Base-by-base conservation (phyloP, 2,329 filamentous ascomycete species). In the Neonectria neomacrospora region DNA sequence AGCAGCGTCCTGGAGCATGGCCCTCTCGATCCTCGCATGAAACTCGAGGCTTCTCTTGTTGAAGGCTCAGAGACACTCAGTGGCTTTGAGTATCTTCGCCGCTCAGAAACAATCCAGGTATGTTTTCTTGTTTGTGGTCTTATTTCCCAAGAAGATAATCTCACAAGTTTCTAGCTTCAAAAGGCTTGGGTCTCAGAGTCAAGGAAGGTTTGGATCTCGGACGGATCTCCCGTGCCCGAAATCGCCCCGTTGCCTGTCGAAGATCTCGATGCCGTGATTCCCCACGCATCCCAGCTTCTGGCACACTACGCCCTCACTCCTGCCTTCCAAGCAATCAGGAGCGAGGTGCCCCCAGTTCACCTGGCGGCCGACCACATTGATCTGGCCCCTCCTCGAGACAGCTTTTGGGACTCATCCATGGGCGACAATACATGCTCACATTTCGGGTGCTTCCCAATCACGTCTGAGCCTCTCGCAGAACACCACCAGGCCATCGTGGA, bases 1-100 rank as follows among this genome's bases (percentile, higher is more conserved):
- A 66, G 57, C 11, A 60, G 57, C 8, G 57, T 68, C 7, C 54
- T 68, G 20, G 63, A 68, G 16, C 67, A 68, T 57, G 63, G 65
- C 5, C 65, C 66, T 6, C 26, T 37, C 7, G 61, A 65, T n/a
- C 23, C 54, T 8, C 41, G 12, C 10, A 58, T 41, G 26, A 20
- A 41, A 5, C 10, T 14, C 3, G 64, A 61, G 18, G 58, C 32
- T 4, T 42, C 56, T 1, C 32, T 58, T 2, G 26, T 56, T 2
- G 66, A 58, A 12, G 56, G 59, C 0, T 57, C 23, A 1, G 58
- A 61, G 16, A 61, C 65, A 2, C 45, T 67, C 11, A 68, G 67
- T 23, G 65, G 59, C 12, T 68, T 68, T 16, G 65, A 68, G 26
- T 67, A 58, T 41, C 9, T 68, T 10, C 54, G 67, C 22, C 65